Base-by-base conservation (phyloP, 2,329 filamentous ascomycete species). In the Phialophora tarda region DNA sequence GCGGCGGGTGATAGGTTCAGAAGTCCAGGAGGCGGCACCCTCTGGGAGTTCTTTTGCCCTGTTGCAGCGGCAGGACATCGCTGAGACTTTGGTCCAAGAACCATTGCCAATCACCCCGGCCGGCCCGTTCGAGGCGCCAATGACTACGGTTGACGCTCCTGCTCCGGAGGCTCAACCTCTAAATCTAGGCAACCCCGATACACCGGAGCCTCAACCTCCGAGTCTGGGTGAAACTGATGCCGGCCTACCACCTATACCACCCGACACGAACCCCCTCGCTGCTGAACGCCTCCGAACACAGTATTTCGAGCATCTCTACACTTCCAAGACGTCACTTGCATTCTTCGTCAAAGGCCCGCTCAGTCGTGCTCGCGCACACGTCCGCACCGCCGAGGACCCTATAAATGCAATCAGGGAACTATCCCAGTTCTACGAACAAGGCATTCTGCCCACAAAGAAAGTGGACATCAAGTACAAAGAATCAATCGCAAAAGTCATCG, bases 291-390 rank as follows among this genome's bases (percentile, higher is more conserved):
- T 73, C 26, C 63, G 70, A 34, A 64, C 57, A 44, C 70, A 70
- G 41, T 73, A 72, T 60, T 68, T 73, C 21, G 71, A 74, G 26
- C 64, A 71, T 47, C 62, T 74, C 21, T 74, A 74, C 62, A 64
- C 57, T 12, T 71, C 69, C 26, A 72, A 82, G 76, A 79, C 81
- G n/a, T 82, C 81, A 30, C 74, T 84, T 62, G 82, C 82, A 62
- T 84, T 83, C 70, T 84, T 83, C 71, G 81, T 81, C 41, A 84
- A 84, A 74, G 82, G 82, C 4, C 81, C 82, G 17, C 73, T 83
- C 59, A 77, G 81, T 14, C 79, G 82, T 30, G 81, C 79, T 30
- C 78, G 82, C 34, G 77, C 75, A 47, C 75, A 77, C 59, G 78
- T 79, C 34, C 76, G 78, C 63, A 71, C 73, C 10, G 65, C 73